A percentile compares a stretch with the other conserved stretches of the same genome.
Conservation (phyloP, 2,329 filamentous ascomycete species). For the Trichoderma gracile region DNA sequence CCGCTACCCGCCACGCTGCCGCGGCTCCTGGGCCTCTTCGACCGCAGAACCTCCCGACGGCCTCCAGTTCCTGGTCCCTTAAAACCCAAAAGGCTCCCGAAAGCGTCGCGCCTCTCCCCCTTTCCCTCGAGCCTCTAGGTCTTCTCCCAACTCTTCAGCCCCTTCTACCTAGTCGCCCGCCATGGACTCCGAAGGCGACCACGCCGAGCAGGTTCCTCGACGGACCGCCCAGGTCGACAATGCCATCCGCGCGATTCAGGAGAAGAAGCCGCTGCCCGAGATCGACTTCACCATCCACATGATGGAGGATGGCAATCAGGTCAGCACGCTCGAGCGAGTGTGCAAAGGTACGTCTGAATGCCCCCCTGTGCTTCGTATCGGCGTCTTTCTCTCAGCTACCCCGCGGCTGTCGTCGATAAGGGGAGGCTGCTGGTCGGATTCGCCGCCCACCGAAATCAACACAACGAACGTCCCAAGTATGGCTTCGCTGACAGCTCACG, state of each 20-base stretch:
- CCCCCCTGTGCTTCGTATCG: not conserved
- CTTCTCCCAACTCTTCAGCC: slow-evolving; percentile 22
- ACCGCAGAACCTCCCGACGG: slow-evolving; percentile 8
- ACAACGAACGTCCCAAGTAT: not conserved
- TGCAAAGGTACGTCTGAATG: slow-evolving; percentile 78
- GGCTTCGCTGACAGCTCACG: slow-evolving; percentile 26
- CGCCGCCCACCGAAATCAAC: not conserved
- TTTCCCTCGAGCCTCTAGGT: not conserved
- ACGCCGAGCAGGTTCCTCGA: slow-evolving; percentile 39
- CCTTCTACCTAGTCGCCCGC: slow-evolving; percentile 31
- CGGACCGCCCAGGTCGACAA: slow-evolving; percentile 73
- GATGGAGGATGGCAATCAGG: slow-evolving; percentile 95
- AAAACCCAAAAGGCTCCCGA: not conserved
- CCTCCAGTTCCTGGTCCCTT: not conserved
- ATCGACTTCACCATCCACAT: slow-evolving; percentile 98
- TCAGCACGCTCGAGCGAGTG: slow-evolving; percentile 92
- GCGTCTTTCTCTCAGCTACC: slow-evolving; percentile 19
- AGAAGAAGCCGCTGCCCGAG: slow-evolving; percentile 94
- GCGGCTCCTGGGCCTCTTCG: slow-evolving; percentile 16
- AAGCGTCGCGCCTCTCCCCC: not conserved
- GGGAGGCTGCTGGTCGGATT: not conserved
- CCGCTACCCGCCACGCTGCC: slow-evolving; percentile 21
- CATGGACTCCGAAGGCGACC: slow-evolving; percentile 54
- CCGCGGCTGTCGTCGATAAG: slow-evolving; percentile 23
- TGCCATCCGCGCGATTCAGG: slow-evolving; percentile 84